phyloP scores from a whole-genome alignment of 352 stramenopile species.

The Globisporangium ultimum region DNA sequence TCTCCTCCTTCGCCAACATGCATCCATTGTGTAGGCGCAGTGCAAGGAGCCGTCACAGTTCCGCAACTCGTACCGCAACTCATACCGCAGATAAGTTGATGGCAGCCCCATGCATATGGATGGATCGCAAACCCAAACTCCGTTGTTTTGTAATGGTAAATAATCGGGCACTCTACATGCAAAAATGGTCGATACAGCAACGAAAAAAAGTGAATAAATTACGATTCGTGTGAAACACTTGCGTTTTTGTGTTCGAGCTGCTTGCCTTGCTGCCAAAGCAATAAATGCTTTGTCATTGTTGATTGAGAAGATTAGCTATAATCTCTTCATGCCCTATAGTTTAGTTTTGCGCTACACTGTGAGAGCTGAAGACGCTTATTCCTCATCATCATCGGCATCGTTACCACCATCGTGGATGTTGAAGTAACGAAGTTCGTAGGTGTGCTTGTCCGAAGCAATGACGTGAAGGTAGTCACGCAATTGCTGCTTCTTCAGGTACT shows the following conservation, averaged over 20 bases:
- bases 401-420: constrained; percentile 94
- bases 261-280: constrained; percentile 1
- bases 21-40: constrained; percentile 14
- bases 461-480: constrained; percentile 99
- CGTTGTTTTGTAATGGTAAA: neutral
- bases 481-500: constrained; percentile 99
- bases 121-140: neutral
- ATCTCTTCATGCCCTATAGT: neutral
- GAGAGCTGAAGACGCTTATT: constrained; percentile 51
- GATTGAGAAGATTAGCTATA: constrained; percentile 1
- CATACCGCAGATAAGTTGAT: neutral
- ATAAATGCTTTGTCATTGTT: neutral
- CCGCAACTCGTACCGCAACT: constrained; percentile 14
- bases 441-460: constrained; percentile 97
- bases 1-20: neutral
- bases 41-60: constrained; percentile 16
- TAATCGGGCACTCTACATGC: neutral
- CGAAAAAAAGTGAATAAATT: neutral
- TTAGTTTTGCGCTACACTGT: constrained; percentile 18
- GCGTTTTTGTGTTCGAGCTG: neutral
- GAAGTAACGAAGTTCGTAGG: constrained; percentile 99
- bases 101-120: neutral
- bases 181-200: neutral
- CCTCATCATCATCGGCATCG: constrained; percentile 85
- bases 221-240: neutral